Evolutionary conservation across 2,329 filamentous ascomycete genomes (phyloP).

Genomic region (Nemania sp.): DNA sequence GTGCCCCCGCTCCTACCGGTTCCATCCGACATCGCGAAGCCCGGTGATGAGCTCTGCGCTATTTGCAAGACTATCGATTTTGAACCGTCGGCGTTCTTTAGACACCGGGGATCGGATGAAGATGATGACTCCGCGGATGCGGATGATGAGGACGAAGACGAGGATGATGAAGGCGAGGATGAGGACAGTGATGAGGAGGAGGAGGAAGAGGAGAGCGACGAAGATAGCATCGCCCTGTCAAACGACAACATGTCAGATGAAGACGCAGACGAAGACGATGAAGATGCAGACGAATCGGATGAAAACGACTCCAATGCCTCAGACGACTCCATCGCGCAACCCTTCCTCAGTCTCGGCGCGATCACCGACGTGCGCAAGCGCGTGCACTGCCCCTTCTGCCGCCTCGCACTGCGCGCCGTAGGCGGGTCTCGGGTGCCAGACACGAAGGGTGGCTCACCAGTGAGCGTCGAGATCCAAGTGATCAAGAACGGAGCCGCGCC

Average conservation of each 20-base stretch:
- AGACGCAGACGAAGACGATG: background rate
- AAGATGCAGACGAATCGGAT: background rate
- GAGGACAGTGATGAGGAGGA: background rate
- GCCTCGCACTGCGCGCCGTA: slow-evolving; percentile 5
- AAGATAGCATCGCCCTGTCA: slow-evolving; percentile 6
- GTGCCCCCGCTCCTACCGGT: slow-evolving; percentile 12
- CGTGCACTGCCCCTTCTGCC: slow-evolving; percentile 15
- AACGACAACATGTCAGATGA: background rate
- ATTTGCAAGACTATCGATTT: slow-evolving; percentile 11
- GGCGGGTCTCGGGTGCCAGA: slow-evolving; percentile 4
- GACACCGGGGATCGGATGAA: too few relatives aligned
- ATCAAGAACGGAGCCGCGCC: background rate
- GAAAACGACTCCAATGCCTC: slow-evolving; percentile 1
- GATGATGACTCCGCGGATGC: too few relatives aligned
- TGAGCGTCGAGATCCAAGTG: slow-evolving; percentile 3
- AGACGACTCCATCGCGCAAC: slow-evolving; percentile 1
- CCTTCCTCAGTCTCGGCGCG: slow-evolving; percentile 5
- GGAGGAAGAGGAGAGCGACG: background rate
- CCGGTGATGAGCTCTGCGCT: slow-evolving; percentile 7
- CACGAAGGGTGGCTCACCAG: slow-evolving; percentile 5
- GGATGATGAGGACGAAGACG: background rate
- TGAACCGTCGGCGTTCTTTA: slow-evolving; percentile 3
- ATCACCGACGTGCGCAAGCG: slow-evolving; percentile 10
- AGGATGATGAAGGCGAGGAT: background rate
- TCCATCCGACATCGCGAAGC: background rate